Evolutionary conservation across 768 basidiomycete genomes (phyloP).

Genomic region (Filobasidium wieringae): DNA sequence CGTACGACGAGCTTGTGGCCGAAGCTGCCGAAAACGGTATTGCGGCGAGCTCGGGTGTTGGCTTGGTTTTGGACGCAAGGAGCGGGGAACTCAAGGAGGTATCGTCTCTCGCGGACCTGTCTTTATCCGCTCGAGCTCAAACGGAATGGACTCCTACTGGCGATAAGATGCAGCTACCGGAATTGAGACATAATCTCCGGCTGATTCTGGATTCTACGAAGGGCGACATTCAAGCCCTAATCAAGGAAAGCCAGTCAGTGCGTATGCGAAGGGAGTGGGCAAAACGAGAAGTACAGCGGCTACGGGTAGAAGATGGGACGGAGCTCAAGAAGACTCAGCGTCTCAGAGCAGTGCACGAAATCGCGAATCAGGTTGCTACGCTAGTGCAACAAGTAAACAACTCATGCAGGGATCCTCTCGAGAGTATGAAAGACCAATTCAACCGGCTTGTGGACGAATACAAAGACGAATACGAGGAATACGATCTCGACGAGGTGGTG

Average conservation of each 20-base stretch:
- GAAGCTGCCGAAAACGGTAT: conserved; percentile 57
- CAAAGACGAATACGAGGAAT: conserved; percentile 59
- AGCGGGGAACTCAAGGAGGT: conserved; percentile 89
- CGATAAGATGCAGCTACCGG: conserved; percentile 80
- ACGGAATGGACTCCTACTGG: conserved; percentile 65
- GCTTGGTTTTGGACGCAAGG: conserved; percentile 86
- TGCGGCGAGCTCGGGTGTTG: conserved; percentile 47
- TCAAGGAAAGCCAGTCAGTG: conserved; percentile 73
- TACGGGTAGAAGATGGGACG: conserved; percentile 57
- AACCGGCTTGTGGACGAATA: conserved; percentile 61
- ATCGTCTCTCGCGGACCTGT: conserved; percentile 66
- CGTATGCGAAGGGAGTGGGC: conserved; percentile 67
- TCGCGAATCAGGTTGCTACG: conserved; percentile 58
- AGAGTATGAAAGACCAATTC: conserved; percentile 60
- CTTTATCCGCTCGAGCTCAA: conserved; percentile 41
- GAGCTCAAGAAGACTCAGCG: conserved; percentile 69
- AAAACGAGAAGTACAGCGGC: conserved; percentile 54
- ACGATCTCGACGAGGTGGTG: conserved; percentile 78
- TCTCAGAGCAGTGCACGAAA: conserved; percentile 61
- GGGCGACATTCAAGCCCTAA: conserved; percentile 73
- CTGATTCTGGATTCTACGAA: conserved; percentile 74
- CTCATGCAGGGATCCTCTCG: conserved; percentile 58
- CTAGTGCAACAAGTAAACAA: conserved; percentile 49
- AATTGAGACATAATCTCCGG: conserved; percentile 89
- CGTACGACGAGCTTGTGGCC: conserved; percentile 87